Conservation (phyloP, 2,329 filamentous ascomycete species). For the Ophiostoma populinum region DNA sequence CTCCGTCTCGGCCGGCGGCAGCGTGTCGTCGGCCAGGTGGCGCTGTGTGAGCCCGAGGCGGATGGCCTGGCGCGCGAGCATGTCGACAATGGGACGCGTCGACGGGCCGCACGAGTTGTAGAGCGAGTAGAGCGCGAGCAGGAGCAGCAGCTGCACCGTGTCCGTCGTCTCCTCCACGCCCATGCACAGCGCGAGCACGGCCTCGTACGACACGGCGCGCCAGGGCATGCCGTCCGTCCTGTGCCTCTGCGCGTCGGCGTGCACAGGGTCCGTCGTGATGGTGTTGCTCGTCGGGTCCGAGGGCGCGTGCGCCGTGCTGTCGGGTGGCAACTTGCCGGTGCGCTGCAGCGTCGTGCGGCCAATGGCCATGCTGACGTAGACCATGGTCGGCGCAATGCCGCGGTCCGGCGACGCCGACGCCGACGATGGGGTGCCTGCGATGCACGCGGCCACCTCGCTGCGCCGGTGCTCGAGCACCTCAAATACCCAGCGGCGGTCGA, state of each 20-base stretch:
- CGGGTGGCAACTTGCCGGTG: conserved; percentile 22
- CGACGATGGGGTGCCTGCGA: no score
- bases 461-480: conserved; percentile 18
- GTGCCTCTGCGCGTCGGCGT: no score
- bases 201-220: conserved; percentile 19
- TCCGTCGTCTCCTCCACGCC: conserved; percentile 17
- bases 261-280: not conserved
- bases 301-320: no score
- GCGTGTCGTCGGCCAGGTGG: not conserved
- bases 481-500: conserved; percentile 21
- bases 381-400: conserved; percentile 17
- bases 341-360: conserved; percentile 26
- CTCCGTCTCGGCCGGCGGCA: conserved; percentile 1
- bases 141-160: conserved; percentile 23
- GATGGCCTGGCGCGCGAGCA: conserved; percentile 22
- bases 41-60: conserved; percentile 19
- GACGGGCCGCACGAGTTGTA: conserved; percentile 24
- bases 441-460: not conserved
- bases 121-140: conserved; percentile 26
- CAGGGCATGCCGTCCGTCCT: no score
- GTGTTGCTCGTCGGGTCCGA: not conserved
- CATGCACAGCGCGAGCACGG: conserved; percentile 25
- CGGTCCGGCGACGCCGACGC: no score
- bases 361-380: conserved; percentile 29
- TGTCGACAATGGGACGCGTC: conserved; percentile 23